These are phyloP conservation scores for Penicillium sclerotiorum DNA, from an alignment of 2,329 filamentous ascomycete species.

Conservation along the genomic window DNA sequence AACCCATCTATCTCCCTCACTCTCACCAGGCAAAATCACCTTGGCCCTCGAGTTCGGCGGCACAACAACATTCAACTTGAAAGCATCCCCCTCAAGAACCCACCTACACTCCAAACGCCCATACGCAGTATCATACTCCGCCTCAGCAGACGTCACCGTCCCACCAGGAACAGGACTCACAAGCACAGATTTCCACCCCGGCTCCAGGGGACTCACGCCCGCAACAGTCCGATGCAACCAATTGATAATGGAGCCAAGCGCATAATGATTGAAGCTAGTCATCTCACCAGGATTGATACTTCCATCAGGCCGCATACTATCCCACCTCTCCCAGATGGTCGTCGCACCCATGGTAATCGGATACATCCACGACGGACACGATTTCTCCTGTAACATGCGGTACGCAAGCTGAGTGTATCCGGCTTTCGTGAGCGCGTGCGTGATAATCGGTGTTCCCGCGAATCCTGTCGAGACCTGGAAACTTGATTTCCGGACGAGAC, in stretches of 20 bases:
- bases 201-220: slow-evolving; percentile 8
- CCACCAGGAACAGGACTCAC: slow-evolving; percentile 37
- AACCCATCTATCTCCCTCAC: slow-evolving; percentile 4
- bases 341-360: slow-evolving; percentile 33
- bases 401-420: slow-evolving; percentile 34
- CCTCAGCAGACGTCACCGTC: slow-evolving; percentile 32
- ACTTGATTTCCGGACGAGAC: slow-evolving; percentile 25
- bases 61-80: slow-evolving; percentile 19
- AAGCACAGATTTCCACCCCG: slow-evolving; percentile 35
- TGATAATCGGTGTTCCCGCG: slow-evolving; percentile 35
- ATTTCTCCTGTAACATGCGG: slow-evolving; percentile 43
- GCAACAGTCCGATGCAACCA: slow-evolving; percentile 40
- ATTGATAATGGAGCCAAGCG: slow-evolving; percentile 42
- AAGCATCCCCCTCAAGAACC: slow-evolving; percentile 12
- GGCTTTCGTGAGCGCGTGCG: slow-evolving; percentile 28
- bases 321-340: slow-evolving; percentile 50
- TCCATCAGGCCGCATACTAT: slow-evolving; percentile 43
- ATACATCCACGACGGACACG: slow-evolving; percentile 13
- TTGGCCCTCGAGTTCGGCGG: slow-evolving; percentile 25
- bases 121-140: slow-evolving; percentile 34
- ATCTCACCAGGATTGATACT: slow-evolving; percentile 44
- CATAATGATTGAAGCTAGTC: slow-evolving; percentile 50
- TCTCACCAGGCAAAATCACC: slow-evolving; percentile 19
- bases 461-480: slow-evolving; percentile 42
- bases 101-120: slow-evolving; percentile 29